Conservation (phyloP, 345 rosid species). For the Atalantia buxifolia region DNA sequence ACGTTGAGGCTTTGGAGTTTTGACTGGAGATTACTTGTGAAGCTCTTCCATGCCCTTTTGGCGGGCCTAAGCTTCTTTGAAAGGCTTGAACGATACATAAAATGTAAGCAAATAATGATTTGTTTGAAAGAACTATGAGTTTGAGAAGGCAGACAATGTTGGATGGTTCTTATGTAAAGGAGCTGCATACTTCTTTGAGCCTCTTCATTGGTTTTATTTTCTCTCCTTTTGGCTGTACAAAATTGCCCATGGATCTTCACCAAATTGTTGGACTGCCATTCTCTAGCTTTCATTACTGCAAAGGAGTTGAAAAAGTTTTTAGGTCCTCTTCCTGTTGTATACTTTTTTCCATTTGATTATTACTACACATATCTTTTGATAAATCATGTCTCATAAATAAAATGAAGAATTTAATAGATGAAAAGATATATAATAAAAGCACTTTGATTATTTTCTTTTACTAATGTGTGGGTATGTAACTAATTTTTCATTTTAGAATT, state of each 20-base stretch:
- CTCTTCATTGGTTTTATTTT: not conserved
- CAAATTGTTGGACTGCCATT: constrained; percentile 10
- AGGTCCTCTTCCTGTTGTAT: not conserved
- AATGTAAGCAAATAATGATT: not conserved
- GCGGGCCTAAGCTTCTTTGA: constrained; percentile 61
- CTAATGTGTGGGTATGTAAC: no score
- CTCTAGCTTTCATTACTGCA: not conserved
- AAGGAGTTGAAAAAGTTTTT: not conserved
- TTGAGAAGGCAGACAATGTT: not conserved
- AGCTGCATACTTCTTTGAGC: not conserved
- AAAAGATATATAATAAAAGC: no score
- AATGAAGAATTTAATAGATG: no score
- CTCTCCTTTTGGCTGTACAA: not conserved
- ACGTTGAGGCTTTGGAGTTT: constrained; percentile 41
- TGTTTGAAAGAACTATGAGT: not conserved
- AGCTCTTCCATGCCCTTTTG: constrained; percentile 56
- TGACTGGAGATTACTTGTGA: constrained; percentile 40
- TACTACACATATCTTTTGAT: no score
- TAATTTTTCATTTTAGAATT: no score
- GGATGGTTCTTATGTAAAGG: not conserved
- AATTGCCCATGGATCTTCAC: not conserved
- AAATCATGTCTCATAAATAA: no score
- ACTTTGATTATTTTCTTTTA: no score
- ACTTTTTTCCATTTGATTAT: not conserved
- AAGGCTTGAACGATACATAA: constrained; percentile 47